Evolutionary conservation across 2,329 filamentous ascomycete genomes (phyloP).

Genomic region (Colletotrichum sansevieriae): DNA sequence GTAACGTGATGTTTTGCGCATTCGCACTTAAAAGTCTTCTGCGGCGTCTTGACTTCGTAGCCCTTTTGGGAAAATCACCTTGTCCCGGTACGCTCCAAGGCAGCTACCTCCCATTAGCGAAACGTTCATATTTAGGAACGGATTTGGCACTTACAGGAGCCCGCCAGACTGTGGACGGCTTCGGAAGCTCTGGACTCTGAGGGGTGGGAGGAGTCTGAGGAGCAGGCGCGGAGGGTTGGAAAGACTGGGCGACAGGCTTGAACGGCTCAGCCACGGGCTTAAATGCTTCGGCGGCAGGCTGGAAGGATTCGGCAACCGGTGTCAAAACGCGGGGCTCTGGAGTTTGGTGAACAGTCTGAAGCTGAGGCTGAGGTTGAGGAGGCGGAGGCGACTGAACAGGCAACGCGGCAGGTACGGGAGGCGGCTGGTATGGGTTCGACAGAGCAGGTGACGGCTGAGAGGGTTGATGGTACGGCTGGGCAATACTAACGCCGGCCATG

Average conservation of each 20-base stretch:
- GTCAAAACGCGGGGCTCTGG: conserved; percentile 38
- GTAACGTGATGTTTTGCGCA: conserved; percentile 57
- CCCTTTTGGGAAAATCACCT: conserved; percentile 61
- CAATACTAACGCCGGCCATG: conserved; percentile 61
- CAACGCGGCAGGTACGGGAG: conserved; percentile 58
- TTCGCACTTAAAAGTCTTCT: conserved; percentile 57
- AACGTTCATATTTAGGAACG: background rate
- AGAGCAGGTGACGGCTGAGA: conserved; percentile 66
- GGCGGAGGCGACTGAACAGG: conserved; percentile 67
- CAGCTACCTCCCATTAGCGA: conserved; percentile 55
- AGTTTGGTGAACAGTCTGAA: conserved; percentile 31
- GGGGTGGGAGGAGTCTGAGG: conserved; percentile 4
- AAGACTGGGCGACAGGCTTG: conserved; percentile 30
- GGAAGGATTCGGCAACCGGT: conserved; percentile 20
- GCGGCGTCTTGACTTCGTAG: conserved; percentile 49
- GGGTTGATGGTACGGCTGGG: conserved; percentile 62
- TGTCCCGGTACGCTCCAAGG: conserved; percentile 70
- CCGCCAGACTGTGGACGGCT: conserved; percentile 53
- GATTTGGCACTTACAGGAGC: conserved; percentile 62
- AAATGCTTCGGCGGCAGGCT: conserved; percentile 21
- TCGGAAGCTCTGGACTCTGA: conserved; percentile 40
- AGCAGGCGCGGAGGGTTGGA: conserved; percentile 24
- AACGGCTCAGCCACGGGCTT: conserved; percentile 19
- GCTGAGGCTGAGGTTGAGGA: conserved; percentile 34
- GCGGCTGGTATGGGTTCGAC: conserved; percentile 69